Evolutionary conservation across 1,284 basidiomycete genomes (phyloP), one percentile per base, ranked within the genome.

Genomic region (Cryptococcus sp.): DNA sequence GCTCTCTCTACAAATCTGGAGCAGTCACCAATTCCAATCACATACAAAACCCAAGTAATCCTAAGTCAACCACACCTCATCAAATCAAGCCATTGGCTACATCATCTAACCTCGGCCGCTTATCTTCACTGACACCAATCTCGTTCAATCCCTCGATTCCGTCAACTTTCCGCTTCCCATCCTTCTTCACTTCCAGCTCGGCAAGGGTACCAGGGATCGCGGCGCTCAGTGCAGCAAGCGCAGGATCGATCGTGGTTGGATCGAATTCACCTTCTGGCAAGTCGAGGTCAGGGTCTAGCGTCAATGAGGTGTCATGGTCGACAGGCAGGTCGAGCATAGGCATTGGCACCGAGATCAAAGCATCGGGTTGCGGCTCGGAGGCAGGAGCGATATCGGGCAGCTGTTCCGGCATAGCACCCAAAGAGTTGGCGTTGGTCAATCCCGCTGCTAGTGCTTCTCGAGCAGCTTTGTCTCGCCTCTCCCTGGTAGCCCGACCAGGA

Each of bases 401-500:
- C 13, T 34, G 29, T 13, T 34, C 29, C 29, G 29, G 25, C 10
- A 20, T 25, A 26, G 45, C 49, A 17, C 23, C 48, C 11, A 59
- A 3, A 2, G 60, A 59, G 25, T 64, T 48, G 23, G 43, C 26
- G 38, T 62, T 64, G 25, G 52, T 61, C 8, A 74, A 37, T 0
- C 67, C 68, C 1, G 68, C 69, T 2, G 66, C 69, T n/a, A 67
- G 59, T 5, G 69, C 69, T 52, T 77, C 72, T 39, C 70, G 61
- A 1, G 65, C 68, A 1, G 74, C 69, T 29, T 70, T 65, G 41
- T 74, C 70, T 19, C 75, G 68, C 61, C 74, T 65, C 54, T 74
- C 74, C 66, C 79, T 79, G 44, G 79, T 79, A 25, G 77, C 75
- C 68, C 78, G 79, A 20, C 79, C 79, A 10, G 79, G 79, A 19